phyloP scores from a whole-genome alignment of 2,329 filamentous ascomycete genomes.

The Hypoxylon sp. region DNA sequence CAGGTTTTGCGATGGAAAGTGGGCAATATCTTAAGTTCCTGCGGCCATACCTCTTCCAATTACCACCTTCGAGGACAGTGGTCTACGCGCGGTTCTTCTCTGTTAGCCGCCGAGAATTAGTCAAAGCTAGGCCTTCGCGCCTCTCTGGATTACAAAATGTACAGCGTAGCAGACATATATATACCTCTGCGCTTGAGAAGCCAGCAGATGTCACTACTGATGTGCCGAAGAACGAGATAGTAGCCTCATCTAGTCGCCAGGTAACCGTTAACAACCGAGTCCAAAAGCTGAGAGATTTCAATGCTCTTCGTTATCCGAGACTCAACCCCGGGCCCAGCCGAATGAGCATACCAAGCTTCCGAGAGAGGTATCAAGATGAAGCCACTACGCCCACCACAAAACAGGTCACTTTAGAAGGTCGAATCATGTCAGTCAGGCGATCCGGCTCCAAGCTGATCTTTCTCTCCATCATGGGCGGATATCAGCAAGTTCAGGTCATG shows the following conservation, averaged over 20 bases:
- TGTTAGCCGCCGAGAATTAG: slow-evolving; percentile 47
- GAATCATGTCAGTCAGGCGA: slow-evolving; percentile 52
- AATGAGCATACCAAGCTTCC: slow-evolving; percentile 59
- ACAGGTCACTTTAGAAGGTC: slow-evolving; percentile 54
- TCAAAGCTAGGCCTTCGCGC: slow-evolving; percentile 51
- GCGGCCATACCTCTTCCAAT: slow-evolving; percentile 67
- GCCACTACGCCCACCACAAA: slow-evolving; percentile 45
- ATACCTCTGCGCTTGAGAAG: slow-evolving; percentile 27
- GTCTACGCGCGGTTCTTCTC: slow-evolving; percentile 67
- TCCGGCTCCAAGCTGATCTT: slow-evolving; percentile 84
- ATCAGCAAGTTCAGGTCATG: slow-evolving; percentile 81
- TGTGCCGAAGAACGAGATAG: slow-evolving; percentile 21
- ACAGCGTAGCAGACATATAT: slow-evolving; percentile 41
- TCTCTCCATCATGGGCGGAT: slow-evolving; percentile 82
- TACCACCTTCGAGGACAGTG: slow-evolving; percentile 56
- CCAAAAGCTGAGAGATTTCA: slow-evolving; percentile 65
- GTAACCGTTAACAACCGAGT: slow-evolving; percentile 56
- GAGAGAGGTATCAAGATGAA: slow-evolving; percentile 53
- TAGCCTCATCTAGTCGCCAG: slow-evolving; percentile 30
- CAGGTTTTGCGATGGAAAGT: slow-evolving; percentile 60
- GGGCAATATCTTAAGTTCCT: slow-evolving; percentile 65
- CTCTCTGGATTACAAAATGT: slow-evolving; percentile 32
- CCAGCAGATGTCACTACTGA: background rate
- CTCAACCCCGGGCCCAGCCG: slow-evolving; percentile 54
- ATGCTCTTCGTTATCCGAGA: slow-evolving; percentile 70